These are phyloP conservation scores for Aureobasidium sp. DNA, from an alignment of 2,329 filamentous ascomycete species.

Conservation along the genomic window DNA sequence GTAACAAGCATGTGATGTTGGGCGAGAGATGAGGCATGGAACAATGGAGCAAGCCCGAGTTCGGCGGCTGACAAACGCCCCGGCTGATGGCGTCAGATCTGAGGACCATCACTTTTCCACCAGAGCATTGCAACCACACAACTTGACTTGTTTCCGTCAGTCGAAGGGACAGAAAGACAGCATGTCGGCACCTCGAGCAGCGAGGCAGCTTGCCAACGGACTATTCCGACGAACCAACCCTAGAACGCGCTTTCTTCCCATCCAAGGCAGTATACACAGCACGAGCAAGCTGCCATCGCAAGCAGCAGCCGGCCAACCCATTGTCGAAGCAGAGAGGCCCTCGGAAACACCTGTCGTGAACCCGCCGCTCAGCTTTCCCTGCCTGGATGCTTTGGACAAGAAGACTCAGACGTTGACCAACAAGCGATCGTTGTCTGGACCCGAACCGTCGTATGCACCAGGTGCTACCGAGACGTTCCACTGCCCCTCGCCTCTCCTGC, in stretches of 20 bases:
- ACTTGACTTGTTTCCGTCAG: background rate
- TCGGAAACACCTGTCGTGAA: constrained; percentile 48
- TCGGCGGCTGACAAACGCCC: constrained; percentile 4
- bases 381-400: constrained; percentile 73
- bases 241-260: constrained; percentile 15
- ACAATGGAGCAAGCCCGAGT: background rate
- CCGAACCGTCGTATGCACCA: constrained; percentile 88
- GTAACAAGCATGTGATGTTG: background rate
- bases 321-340: constrained; percentile 21
- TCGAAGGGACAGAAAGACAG: background rate
- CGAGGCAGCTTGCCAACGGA: constrained; percentile 12
- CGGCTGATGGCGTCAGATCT: constrained; percentile 2
- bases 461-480: constrained; percentile 74
- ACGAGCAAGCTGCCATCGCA: constrained; percentile 13
- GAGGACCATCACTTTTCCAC: background rate
- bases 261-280: constrained; percentile 10
- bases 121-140: background rate
- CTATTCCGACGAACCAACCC: constrained; percentile 18
- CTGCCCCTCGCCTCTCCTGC: constrained; percentile 62
- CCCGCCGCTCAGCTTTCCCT: constrained; percentile 81
- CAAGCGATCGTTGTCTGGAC: constrained; percentile 60
- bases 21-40: background rate
- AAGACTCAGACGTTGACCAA: constrained; percentile 60
- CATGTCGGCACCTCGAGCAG: constrained; percentile 7
- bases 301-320: constrained; percentile 19